These are phyloP conservation scores for Piper betle DNA, from an alignment of 164 flowering plant genomes.

Conservation along the genomic window DNA sequence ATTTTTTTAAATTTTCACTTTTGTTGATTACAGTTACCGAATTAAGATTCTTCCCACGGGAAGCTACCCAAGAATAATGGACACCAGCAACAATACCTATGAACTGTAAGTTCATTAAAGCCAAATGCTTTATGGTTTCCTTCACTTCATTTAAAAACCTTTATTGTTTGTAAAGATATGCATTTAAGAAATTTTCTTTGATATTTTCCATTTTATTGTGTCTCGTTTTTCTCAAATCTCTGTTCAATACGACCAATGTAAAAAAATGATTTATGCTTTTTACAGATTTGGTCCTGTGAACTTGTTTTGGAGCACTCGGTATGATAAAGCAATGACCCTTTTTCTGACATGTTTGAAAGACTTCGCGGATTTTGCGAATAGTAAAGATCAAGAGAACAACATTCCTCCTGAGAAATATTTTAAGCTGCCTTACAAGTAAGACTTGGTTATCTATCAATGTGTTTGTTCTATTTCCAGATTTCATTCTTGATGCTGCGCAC, in stretches of 20 bases:
- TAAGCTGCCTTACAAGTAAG: slow-evolving; percentile 93
- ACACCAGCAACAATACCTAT: slow-evolving; percentile 65
- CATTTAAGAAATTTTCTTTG: background rate
- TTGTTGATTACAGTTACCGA: slow-evolving; percentile 44
- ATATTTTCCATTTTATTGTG: background rate
- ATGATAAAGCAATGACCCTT: slow-evolving; percentile 94
- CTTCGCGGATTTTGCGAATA: slow-evolving; percentile 81
- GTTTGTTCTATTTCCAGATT: no score
- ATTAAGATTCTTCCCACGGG: slow-evolving; percentile 94
- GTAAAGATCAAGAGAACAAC: slow-evolving; percentile 76
- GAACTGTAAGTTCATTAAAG: slow-evolving; percentile 60
- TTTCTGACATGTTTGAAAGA: slow-evolving; percentile 86
- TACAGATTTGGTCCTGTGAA: slow-evolving; percentile 96
- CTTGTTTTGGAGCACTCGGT: slow-evolving; percentile 97
- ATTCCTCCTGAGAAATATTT: slow-evolving; percentile 80
- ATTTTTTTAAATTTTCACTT: slow-evolving; percentile 19
- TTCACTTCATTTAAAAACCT: background rate
- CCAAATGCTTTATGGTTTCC: background rate
- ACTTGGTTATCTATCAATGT: background rate
- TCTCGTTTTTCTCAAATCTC: background rate
- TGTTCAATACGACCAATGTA: no score
- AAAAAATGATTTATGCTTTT: background rate
- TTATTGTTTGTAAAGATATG: background rate
- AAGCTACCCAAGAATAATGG: slow-evolving; percentile 94
- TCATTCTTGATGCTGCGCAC: no score